Percentiles rank a stretch among this genome's conserved stretches.
These are phyloP conservation scores for Sporisorium graminicola DNA, from an alignment of 1,284 basidiomycete species.

Conservation along the genomic window DNA sequence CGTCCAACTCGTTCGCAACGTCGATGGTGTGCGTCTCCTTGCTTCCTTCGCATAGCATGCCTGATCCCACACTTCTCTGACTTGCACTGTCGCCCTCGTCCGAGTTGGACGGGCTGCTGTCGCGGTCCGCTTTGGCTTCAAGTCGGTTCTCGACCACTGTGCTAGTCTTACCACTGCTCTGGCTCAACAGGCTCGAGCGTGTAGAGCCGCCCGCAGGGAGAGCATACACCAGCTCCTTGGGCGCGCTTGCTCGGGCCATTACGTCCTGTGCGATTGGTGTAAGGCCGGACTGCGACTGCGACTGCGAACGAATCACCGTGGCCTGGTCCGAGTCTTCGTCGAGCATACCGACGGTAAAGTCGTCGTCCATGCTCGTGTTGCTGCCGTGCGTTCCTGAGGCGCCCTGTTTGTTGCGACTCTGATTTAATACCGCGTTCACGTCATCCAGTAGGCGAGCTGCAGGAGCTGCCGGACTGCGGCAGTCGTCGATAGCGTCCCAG, in stretches of 20 bases:
- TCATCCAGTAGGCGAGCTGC: constrained; percentile 15
- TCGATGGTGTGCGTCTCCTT: constrained; percentile 35
- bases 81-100: constrained; percentile 26
- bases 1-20: constrained; percentile 10
- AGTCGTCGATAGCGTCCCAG: constrained; percentile 39
- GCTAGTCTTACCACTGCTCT: constrained; percentile 25
- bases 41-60: constrained; percentile 35
- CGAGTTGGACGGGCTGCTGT: constrained; percentile 32
- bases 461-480: constrained; percentile 23
- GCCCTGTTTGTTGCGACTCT: neutral
- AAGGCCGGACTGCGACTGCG: constrained; percentile 15
- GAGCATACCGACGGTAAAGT: constrained; percentile 42
- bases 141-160: constrained; percentile 11
- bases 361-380: constrained; percentile 34
- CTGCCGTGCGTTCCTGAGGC: neutral
- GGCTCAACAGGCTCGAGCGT: constrained; percentile 39
- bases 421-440: neutral
- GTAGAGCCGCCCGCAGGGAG: constrained; percentile 34
- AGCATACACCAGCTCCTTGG: constrained; percentile 37
- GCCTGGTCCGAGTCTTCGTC: constrained; percentile 33
- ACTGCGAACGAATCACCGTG: constrained; percentile 9
- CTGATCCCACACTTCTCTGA: constrained; percentile 26
- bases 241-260: neutral
- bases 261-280: neutral
- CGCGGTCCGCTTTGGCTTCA: constrained; percentile 9